phyloP scores from a whole-genome alignment of 23 red algal genomes.

The Gracilariopsis chorda region DNA sequence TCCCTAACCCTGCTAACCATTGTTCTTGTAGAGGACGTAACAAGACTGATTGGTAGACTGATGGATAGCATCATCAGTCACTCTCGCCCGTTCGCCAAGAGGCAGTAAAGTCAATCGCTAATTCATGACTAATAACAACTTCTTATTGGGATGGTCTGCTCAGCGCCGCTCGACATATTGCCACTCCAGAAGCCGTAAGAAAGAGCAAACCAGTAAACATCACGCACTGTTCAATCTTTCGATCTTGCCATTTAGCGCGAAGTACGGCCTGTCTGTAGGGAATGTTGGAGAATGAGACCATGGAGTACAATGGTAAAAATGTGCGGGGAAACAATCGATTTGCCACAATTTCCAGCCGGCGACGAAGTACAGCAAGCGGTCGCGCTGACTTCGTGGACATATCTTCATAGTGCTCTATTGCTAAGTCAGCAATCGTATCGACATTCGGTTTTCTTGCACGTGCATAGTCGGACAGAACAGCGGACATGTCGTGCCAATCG shows the following conservation, averaged over 20 bases:
- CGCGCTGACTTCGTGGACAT: constrained; percentile 86
- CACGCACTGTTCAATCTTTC: neutral
- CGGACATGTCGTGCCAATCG: constrained; percentile 7
- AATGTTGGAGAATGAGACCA: constrained; percentile 94
- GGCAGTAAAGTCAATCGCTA: too few species aligned
- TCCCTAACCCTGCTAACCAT: too few species aligned
- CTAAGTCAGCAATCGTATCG: constrained; percentile 91
- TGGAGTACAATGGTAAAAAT: constrained; percentile 85
- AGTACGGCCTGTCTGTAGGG: constrained; percentile 75
- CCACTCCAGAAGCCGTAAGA: neutral
- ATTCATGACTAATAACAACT: too few species aligned
- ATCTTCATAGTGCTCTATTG: constrained; percentile 89
- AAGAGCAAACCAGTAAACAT: neutral
- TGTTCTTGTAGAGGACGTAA: too few species aligned
- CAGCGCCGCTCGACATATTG: neutral
- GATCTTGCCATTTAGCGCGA: constrained; percentile 53
- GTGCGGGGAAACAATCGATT: constrained; percentile 60
- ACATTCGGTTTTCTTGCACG: constrained; percentile 56
- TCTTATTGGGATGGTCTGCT: neutral
- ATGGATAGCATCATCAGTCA: too few species aligned
- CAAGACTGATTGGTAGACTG: too few species aligned
- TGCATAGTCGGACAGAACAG: constrained; percentile 54
- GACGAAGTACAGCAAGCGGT: constrained; percentile 42
- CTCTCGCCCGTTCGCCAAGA: too few species aligned
- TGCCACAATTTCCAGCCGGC: constrained; percentile 53